Base-by-base conservation (phyloP, 345 rosid species). In the Anacardium occidentale region DNA sequence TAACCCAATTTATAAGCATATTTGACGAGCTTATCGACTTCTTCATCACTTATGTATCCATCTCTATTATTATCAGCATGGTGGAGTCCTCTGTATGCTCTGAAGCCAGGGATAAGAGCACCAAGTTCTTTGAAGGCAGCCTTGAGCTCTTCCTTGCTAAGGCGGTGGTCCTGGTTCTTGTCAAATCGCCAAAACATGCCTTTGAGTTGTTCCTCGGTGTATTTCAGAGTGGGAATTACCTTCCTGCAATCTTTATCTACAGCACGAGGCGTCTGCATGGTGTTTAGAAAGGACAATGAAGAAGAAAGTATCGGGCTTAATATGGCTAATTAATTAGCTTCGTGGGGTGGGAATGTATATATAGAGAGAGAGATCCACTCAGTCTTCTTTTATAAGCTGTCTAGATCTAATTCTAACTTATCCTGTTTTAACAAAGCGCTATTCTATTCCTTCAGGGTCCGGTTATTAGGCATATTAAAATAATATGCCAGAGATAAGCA, bases 111-210 rank as follows among this genome's bases (percentile, higher is more conserved):
- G 7, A 48, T 21, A 2, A 8, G 1, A n/a, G 71, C 60, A 2
- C 78, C 71, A 0, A 78, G 70, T 34, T 9, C 2, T 10, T 57
- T 5, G 68, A 69, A 69, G 54, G 70, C 77, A 0, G 22, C 29
- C 50, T 24, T 26, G 17, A 78, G 71, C 63, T 78, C 81, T 0
- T 69, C 24, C 40, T 10, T 20, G 58, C 57, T 74, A 20, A 78
- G 64, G 24, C 20, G 32, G 34, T 75, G 59, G 14, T 78, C 81
- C 11, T 57, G 12, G 62, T 78, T 74, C 14, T 51, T 7, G 26
- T 78, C 81, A 2, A 1, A 21, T 0, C 74, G 50, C 71, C 18
- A 15, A 21, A 74, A 57, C 17, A 61, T 14, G 15, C 3, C 21
- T 52, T 22, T 59, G 25, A 56, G 54, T 53, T 69, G 64, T 11